Percentiles rank a stretch among this genome's conserved stretches.
Evolutionary conservation across 140 eudicot genomes (phyloP).

Genomic region (Cichorium intybus): DNA sequence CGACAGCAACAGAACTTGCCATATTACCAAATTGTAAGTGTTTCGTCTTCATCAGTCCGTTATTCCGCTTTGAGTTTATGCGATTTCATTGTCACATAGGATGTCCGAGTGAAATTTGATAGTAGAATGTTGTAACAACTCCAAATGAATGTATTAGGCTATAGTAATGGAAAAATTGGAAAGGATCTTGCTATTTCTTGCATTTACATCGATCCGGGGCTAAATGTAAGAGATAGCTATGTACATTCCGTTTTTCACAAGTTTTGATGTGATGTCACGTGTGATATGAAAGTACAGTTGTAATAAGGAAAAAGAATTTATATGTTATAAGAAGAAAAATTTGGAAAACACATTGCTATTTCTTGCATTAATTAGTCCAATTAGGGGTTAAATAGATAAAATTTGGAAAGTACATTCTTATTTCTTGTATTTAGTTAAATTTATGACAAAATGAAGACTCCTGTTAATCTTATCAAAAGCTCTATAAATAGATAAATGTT

Average conservation of each 20-base stretch:
- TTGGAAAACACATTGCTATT: too few species aligned
- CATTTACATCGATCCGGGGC: not conserved
- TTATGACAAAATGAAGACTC: too few species aligned
- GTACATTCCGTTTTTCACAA: not conserved
- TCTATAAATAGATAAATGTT: too few species aligned
- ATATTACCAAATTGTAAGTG: conserved; percentile 58
- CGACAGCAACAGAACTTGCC: conserved; percentile 50
- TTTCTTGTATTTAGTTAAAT: too few species aligned
- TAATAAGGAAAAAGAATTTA: too few species aligned
- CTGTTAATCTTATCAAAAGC: too few species aligned
- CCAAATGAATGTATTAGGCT: not conserved
- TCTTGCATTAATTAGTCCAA: too few species aligned
- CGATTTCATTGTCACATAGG: too few species aligned
- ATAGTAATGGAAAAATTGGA: not conserved
- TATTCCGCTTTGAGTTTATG: not conserved
- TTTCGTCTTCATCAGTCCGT: not conserved
- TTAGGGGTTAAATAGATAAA: too few species aligned
- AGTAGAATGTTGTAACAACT: too few species aligned
- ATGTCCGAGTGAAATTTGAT: not conserved
- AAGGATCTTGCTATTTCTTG: not conserved
- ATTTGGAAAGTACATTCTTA: not conserved
- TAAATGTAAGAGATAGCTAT: not conserved
- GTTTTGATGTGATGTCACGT: not conserved
- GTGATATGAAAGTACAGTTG: not conserved
- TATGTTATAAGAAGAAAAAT: too few species aligned